Evolutionary conservation across 768 basidiomycete genomes (phyloP), one percentile per base, ranked within the genome.

Genomic region (Kwoniella heveanensis): DNA sequence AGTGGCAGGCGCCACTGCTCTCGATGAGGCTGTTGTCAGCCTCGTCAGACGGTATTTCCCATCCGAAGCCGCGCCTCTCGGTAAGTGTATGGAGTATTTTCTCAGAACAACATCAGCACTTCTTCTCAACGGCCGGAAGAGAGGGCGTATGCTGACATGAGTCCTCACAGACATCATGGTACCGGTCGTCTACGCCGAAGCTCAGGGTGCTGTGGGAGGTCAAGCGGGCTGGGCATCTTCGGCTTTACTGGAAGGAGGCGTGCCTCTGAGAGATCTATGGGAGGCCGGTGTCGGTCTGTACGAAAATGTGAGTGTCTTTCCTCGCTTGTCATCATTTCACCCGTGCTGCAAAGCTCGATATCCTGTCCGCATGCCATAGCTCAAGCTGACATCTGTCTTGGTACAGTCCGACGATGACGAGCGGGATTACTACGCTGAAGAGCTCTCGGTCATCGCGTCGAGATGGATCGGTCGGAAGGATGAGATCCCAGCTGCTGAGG

Each of bases 31-130:
- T 24, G 52, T 67, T 19, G 60, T 58, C 15, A 85, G 88, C 1
- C 83, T 96, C 4, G 91, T 90, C 21, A 87, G 90, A 69, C 84
- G 90, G 22, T 95, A 94, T 77, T 92, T 90, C 76, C 91, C 93
- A 0, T 95, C 92, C 62, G 75, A 77, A 50, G 73, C 71, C 39
- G 73, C 75, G 15, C 72, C 74, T 8, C 30, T 67, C 19, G 72
- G 74, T 76, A 50, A 48, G 54, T 32, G 49, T 37, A 22, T n/a
- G n/a, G n/a, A n/a, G n/a, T n/a, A n/a, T n/a, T n/a, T n/a, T n/a
- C n/a, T n/a, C n/a, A n/a, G n/a, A n/a, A n/a, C n/a, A n/a, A n/a
- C n/a, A n/a, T n/a, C n/a, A n/a, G n/a, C n/a, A n/a, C n/a, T n/a
- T n/a, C n/a, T n/a, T n/a, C n/a, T n/a, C n/a, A n/a, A n/a, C n/a